Evolutionary conservation across 805 yeast species (phyloP).

Genomic region (Zygoascus tannicola): DNA sequence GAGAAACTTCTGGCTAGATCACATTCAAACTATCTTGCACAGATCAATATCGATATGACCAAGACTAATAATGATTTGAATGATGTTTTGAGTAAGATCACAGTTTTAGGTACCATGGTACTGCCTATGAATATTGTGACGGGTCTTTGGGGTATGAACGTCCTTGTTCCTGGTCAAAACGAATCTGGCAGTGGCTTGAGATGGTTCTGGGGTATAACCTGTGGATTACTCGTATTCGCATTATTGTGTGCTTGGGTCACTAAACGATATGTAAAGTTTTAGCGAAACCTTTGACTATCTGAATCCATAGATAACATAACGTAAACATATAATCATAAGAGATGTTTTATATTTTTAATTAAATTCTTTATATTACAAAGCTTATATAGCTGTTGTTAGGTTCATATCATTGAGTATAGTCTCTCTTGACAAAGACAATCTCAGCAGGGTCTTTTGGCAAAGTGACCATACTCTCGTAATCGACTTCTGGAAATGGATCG

Average conservation of each 20-base stretch:
- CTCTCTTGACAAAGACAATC: slow-evolving; percentile 22
- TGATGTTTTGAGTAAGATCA: slow-evolving; percentile 88
- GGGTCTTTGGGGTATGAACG: slow-evolving; percentile 99
- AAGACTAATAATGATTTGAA: slow-evolving; percentile 94
- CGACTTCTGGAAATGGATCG: slow-evolving; percentile 40
- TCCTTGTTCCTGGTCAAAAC: slow-evolving; percentile 84
- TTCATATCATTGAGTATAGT: neutral
- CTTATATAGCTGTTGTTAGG: neutral
- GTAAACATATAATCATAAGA: too few species aligned
- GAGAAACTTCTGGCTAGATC: slow-evolving; percentile 88
- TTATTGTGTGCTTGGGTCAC: slow-evolving; percentile 18
- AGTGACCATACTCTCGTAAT: slow-evolving; percentile 87
- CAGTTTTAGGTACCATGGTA: slow-evolving; percentile 89
- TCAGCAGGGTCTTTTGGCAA: slow-evolving; percentile 63
- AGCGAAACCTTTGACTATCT: too few species aligned
- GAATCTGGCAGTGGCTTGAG: slow-evolving; percentile 39
- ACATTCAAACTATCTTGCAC: slow-evolving; percentile 95
- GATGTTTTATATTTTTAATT: too few species aligned
- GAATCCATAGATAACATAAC: too few species aligned
- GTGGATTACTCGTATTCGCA: slow-evolving; percentile 25
- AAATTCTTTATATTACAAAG: too few species aligned
- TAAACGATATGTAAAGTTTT: slow-evolving; percentile 10
- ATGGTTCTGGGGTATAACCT: slow-evolving; percentile 49
- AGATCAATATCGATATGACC: slow-evolving; percentile 95
- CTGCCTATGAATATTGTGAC: slow-evolving; percentile 92